Conservation (phyloP, 805 yeast genomes). For the Cyberlindnera maclurae region DNA sequence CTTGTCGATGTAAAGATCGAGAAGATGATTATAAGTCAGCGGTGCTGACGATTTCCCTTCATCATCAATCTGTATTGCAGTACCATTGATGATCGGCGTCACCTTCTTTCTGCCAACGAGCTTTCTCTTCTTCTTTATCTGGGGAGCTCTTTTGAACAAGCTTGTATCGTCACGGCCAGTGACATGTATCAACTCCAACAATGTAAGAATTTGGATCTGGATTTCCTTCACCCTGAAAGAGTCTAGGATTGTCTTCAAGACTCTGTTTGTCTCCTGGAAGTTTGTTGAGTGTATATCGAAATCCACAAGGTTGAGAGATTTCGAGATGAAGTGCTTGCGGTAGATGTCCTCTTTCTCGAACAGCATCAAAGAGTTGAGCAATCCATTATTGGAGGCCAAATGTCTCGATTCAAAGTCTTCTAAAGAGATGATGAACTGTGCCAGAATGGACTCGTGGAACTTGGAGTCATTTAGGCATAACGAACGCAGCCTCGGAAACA, state of each 20-base stretch:
- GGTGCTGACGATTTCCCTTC: neutral
- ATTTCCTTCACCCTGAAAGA: conserved; percentile 49
- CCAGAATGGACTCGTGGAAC: conserved; percentile 22
- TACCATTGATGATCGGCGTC: conserved; percentile 34
- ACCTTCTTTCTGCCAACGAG: conserved; percentile 26
- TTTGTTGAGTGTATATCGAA: conserved; percentile 19
- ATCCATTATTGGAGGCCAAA: conserved; percentile 21
- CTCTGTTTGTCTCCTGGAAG: conserved; percentile 23
- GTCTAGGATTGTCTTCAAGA: conserved; percentile 25
- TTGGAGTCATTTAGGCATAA: conserved; percentile 29
- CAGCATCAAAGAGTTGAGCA: conserved; percentile 19
- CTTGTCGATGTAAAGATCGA: conserved; percentile 44
- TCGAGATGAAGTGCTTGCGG: conserved; percentile 23
- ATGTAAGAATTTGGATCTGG: conserved; percentile 43
- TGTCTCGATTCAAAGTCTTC: conserved; percentile 39
- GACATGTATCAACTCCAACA: conserved; percentile 37
- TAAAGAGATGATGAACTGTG: conserved; percentile 27
- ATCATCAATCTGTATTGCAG: conserved; percentile 25
- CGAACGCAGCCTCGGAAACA: conserved; percentile 37
- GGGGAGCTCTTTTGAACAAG: conserved; percentile 23
- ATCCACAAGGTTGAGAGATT: conserved; percentile 20
- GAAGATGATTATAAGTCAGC: conserved; percentile 24
- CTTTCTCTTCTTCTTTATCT: conserved; percentile 11
- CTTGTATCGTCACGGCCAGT: conserved; percentile 30
- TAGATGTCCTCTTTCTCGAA: conserved; percentile 24